Base-by-base conservation (phyloP, 257 asterid species). In the Cruciata laevipes region DNA sequence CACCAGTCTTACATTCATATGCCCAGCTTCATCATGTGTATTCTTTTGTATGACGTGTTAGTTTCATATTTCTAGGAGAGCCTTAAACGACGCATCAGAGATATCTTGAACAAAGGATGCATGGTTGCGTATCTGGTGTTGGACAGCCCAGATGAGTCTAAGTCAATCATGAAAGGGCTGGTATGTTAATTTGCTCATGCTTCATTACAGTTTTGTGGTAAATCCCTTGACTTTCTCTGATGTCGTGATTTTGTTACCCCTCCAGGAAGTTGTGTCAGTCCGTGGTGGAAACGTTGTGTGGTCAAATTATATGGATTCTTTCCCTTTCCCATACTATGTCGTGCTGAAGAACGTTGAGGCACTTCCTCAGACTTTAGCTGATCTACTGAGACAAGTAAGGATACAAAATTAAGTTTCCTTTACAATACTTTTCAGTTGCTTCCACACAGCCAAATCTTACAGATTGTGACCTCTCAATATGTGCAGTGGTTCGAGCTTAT, bases 401-500 rank as follows among this genome's bases (percentile, higher is more conserved):
- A 72, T 16, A 9, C 14, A 31, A 18, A 0, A 10, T 33, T 33
- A 14, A 42, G 2, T 67, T 21, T 12, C 30, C 6, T 33, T 27
- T 3, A 37, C 13, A 11, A 37, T 37, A 7, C 8, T 37, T 37
- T 11, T 1, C 9, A 37, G 10, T 37, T 37, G 42, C 42, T 37
- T 37, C 8, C 42, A 11, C 10, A 37, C 42, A 10, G 10, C 42
- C 8, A 37, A 37, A 9, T 37, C 37, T 61, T 70, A 32, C 53
- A 7, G 17, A 6, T 21, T 40, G 53, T 44, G 14, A 53, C 30
- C 51, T 49, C 56, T 49, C 60, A 14, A 38, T 21, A 17, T 23
- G 3, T 57, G 25, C 90, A 93, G 99, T 93, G 97, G 99, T 93
- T 93, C 69, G 99, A 90, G 85, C 96, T 93, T 58, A 93, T 89